phyloP scores from a whole-genome alignment of 2,329 filamentous ascomycete species.

The Trichoderma koningii region DNA sequence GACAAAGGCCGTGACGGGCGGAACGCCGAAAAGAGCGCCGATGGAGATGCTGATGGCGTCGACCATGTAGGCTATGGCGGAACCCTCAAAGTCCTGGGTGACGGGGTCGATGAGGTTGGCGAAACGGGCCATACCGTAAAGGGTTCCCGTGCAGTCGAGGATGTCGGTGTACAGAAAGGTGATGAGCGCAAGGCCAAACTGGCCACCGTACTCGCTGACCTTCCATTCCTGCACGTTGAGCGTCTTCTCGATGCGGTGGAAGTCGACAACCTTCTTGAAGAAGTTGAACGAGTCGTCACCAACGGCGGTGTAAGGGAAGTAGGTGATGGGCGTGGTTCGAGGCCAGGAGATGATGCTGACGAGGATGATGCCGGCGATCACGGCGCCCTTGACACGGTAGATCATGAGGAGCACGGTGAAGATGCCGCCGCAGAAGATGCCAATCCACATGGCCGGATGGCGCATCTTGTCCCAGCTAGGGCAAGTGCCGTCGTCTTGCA shows the following conservation, averaged over 20 bases:
- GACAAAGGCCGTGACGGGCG: slow-evolving; percentile 83
- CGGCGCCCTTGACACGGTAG: slow-evolving; percentile 83
- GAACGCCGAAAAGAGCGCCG: slow-evolving; percentile 73
- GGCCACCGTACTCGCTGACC: slow-evolving; percentile 65
- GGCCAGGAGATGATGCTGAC: slow-evolving; percentile 91
- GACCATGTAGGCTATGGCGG: slow-evolving; percentile 78
- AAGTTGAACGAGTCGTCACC: slow-evolving; percentile 77
- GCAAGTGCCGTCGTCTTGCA: slow-evolving; percentile 58
- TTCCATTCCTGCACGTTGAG: slow-evolving; percentile 75
- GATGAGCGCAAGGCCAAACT: slow-evolving; percentile 81
- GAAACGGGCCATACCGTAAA: slow-evolving; percentile 89
- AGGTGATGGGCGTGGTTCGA: slow-evolving; percentile 71
- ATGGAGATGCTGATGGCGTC: slow-evolving; percentile 79
- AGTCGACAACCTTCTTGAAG: slow-evolving; percentile 84
- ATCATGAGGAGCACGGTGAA: slow-evolving; percentile 79
- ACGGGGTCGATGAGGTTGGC: slow-evolving; percentile 76
- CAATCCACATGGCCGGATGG: slow-evolving; percentile 81
- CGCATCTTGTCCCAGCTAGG: slow-evolving; percentile 71
- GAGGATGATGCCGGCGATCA: slow-evolving; percentile 79
- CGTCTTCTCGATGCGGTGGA: slow-evolving; percentile 72
- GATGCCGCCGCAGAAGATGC: slow-evolving; percentile 82
- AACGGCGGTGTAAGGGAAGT: slow-evolving; percentile 71
- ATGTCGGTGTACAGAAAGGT: slow-evolving; percentile 93
- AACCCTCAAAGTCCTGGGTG: slow-evolving; percentile 86
- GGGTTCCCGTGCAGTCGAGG: slow-evolving; percentile 79